phyloP scores from a whole-genome alignment of 2,329 filamentous ascomycete genomes.

The Trichophyton simii region DNA sequence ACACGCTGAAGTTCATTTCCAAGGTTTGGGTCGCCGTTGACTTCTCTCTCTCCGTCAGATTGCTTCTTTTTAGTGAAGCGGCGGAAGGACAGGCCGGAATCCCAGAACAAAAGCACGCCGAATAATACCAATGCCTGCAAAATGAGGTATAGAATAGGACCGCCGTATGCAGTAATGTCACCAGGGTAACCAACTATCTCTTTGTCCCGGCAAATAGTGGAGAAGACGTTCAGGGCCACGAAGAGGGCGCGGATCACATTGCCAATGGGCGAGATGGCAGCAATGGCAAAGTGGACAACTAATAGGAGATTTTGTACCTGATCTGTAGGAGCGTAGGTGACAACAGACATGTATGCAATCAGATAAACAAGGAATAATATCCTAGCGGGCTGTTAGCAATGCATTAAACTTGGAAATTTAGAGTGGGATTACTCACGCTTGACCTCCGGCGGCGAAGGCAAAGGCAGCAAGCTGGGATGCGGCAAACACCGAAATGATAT shows the following conservation, averaged over 20 bases:
- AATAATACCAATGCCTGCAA: conserved; percentile 62
- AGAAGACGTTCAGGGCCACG: conserved; percentile 70
- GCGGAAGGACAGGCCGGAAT: conserved; percentile 57
- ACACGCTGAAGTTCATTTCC: conserved; percentile 53
- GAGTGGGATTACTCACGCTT: conserved; percentile 39
- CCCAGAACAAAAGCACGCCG: conserved; percentile 61
- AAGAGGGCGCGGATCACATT: conserved; percentile 64
- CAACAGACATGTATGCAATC: conserved; percentile 56
- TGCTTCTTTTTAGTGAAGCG: conserved; percentile 35
- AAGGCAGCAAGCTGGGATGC: conserved; percentile 72
- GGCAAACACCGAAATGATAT: conserved; percentile 68
- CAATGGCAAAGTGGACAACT: conserved; percentile 63
- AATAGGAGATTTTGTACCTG: conserved; percentile 55
- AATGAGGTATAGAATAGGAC: conserved; percentile 71
- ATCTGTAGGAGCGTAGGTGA: conserved; percentile 61
- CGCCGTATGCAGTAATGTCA: conserved; percentile 62
- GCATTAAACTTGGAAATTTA: conserved; percentile 1
- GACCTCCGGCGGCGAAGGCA: conserved; percentile 65
- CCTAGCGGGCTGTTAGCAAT: conserved; percentile 19
- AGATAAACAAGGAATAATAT: conserved; percentile 59
- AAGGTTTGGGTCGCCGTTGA: conserved; percentile 45
- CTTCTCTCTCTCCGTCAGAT: conserved; percentile 30
- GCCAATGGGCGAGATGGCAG: conserved; percentile 61
- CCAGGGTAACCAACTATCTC: conserved; percentile 56
- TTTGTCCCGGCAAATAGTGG: conserved; percentile 55